Evolutionary conservation across 2,329 filamentous ascomycete species (phyloP).

Genomic region (Apiospora kogelbergensis): DNA sequence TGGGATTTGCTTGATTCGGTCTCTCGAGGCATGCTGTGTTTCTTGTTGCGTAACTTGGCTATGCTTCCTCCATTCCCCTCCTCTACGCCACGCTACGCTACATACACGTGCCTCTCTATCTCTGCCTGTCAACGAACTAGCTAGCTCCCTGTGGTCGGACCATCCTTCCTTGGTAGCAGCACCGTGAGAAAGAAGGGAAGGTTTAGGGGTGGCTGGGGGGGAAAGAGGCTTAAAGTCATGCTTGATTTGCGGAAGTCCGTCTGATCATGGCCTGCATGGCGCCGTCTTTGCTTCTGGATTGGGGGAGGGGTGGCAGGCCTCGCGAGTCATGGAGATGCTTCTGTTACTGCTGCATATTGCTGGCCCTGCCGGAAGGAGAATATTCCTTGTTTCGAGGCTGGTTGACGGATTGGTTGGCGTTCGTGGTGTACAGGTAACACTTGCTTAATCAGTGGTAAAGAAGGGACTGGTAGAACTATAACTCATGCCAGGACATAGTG

Average conservation of each 20-base stretch:
- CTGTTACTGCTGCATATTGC: not conserved
- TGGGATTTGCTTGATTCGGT: no score
- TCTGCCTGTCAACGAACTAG: not conserved
- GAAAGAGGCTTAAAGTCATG: not conserved
- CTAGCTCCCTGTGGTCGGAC: not conserved
- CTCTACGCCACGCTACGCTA: no score
- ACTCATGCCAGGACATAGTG: no score
- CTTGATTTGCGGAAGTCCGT: not conserved
- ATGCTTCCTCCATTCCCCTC: no score
- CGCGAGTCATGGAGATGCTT: not conserved
- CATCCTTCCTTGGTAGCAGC: not conserved
- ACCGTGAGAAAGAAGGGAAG: not conserved
- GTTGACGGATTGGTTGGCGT: not conserved
- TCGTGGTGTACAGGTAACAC: not conserved
- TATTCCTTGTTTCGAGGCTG: not conserved
- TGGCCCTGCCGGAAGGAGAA: not conserved
- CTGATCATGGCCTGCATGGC: not conserved
- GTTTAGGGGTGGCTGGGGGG: not conserved
- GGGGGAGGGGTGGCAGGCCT: not conserved
- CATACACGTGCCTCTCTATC: no score
- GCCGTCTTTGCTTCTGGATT: not conserved
- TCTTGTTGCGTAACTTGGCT: no score
- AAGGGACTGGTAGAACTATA: not conserved
- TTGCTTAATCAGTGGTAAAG: not conserved
- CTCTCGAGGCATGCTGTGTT: no score